Evolutionary conservation across 2,329 filamentous ascomycete genomes (phyloP).

Genomic region (Scorias spongiosa): DNA sequence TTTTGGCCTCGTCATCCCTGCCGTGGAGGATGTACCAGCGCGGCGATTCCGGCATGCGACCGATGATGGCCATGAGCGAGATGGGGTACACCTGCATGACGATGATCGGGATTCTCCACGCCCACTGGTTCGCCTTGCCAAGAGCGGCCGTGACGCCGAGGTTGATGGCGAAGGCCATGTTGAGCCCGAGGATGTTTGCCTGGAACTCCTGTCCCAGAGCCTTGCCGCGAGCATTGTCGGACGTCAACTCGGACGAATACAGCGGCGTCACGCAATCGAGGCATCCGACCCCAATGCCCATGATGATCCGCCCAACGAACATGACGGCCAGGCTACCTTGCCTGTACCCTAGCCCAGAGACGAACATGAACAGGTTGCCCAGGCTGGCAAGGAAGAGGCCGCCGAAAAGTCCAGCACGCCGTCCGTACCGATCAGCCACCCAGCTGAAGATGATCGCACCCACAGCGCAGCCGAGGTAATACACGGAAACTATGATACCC

Average conservation of each 20-base stretch:
- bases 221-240: conserved; percentile 41
- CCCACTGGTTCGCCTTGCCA: conserved; percentile 44
- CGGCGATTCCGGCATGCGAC: conserved; percentile 40
- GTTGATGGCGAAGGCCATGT: conserved; percentile 47
- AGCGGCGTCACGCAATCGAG: conserved; percentile 47
- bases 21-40: conserved; percentile 42
- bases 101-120: conserved; percentile 46
- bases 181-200: conserved; percentile 46
- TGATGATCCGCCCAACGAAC: conserved; percentile 36
- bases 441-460: conserved; percentile 43
- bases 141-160: conserved; percentile 37
- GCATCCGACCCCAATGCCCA: conserved; percentile 44
- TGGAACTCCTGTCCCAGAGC: conserved; percentile 49
- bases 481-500: conserved; percentile 45
- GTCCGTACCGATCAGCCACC: conserved; percentile 37
- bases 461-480: conserved; percentile 46
- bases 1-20: conserved; percentile 34
- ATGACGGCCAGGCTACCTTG: conserved; percentile 31
- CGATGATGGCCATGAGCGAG: conserved; percentile 37
- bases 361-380: conserved; percentile 46
- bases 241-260: conserved; percentile 41
- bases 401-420: conserved; percentile 40
- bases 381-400: conserved; percentile 39
- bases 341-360: conserved; percentile 34
- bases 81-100: conserved; percentile 45